Evolutionary conservation across 2,329 filamentous ascomycete species (phyloP).

Genomic region (Monosporascus sp.): DNA sequence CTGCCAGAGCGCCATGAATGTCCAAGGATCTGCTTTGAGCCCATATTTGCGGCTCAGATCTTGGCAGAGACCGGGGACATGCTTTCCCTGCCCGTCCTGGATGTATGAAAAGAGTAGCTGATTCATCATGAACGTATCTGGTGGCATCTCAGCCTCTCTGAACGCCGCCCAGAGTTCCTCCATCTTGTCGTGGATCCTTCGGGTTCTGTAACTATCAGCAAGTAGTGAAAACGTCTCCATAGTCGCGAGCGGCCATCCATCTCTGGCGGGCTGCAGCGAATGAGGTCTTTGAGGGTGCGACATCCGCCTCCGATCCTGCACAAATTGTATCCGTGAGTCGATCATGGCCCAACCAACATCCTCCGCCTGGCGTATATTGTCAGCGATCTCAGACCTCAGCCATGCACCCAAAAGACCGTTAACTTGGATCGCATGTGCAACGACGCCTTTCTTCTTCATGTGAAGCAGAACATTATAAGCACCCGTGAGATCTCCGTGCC

Average conservation of each 20-base stretch:
- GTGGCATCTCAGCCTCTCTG: slow-evolving; percentile 55
- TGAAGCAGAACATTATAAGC: slow-evolving; percentile 68
- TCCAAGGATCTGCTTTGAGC: slow-evolving; percentile 59
- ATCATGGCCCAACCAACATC: slow-evolving; percentile 73
- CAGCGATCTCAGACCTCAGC: slow-evolving; percentile 56
- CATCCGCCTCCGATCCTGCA: slow-evolving; percentile 41
- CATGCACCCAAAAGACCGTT: slow-evolving; percentile 79
- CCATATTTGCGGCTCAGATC: slow-evolving; percentile 43
- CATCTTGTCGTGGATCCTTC: slow-evolving; percentile 52
- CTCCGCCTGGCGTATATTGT: slow-evolving; percentile 57
- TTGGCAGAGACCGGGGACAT: slow-evolving; percentile 52
- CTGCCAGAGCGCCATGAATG: slow-evolving; percentile 64
- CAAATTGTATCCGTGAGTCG: slow-evolving; percentile 57
- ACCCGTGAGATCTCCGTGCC: slow-evolving; percentile 63
- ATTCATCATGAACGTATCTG: slow-evolving; percentile 74
- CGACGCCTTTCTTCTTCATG: slow-evolving; percentile 65
- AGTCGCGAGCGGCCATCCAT: slow-evolving; percentile 52
- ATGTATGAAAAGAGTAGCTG: slow-evolving; percentile 66
- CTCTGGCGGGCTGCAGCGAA: slow-evolving; percentile 25
- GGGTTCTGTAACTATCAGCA: slow-evolving; percentile 64
- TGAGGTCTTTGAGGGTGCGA: slow-evolving; percentile 18
- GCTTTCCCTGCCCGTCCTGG: slow-evolving; percentile 48
- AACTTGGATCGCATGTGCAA: slow-evolving; percentile 67
- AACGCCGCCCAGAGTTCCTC: slow-evolving; percentile 58
- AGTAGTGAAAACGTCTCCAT: slow-evolving; percentile 75